Percentiles rank a stretch among this genome's conserved stretches.
phyloP scores from a whole-genome alignment of 331 rosid genomes.

The Arachis monticola region DNA sequence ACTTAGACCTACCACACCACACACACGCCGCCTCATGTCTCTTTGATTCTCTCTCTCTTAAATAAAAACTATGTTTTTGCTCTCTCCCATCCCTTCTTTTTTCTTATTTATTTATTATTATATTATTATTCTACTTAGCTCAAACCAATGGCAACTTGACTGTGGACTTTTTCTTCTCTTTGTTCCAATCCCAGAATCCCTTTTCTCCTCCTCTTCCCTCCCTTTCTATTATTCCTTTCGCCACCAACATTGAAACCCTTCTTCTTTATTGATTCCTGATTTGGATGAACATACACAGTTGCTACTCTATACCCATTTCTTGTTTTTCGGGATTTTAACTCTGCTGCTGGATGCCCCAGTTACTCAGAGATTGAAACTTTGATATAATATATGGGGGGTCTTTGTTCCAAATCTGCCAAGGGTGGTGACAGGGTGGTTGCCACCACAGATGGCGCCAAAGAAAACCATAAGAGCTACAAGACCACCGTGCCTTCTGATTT shows the following conservation, averaged over 20 bases:
- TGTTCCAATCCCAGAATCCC: conserved; percentile 18
- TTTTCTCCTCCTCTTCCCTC: not conserved
- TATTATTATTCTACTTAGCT: conserved; percentile 7
- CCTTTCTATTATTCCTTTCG: not conserved
- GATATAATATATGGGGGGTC: conserved; percentile 56
- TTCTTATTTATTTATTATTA: conserved; percentile 9
- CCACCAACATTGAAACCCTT: not conserved
- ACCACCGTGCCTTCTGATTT: conserved; percentile 35
- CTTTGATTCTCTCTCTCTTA: not conserved
- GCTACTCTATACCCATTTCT: not conserved
- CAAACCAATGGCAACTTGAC: conserved; percentile 21
- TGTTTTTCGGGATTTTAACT: not conserved
- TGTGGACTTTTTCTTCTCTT: conserved; percentile 46
- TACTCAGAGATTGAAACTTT: conserved; percentile 30
- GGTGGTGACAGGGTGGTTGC: conserved; percentile 43
- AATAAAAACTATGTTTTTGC: conserved; percentile 10
- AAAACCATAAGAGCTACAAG: conserved; percentile 28
- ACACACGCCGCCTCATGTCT: conserved; percentile 26
- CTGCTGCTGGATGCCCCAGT: conserved; percentile 11
- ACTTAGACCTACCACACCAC: conserved; percentile 16
- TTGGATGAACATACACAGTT: conserved; percentile 27
- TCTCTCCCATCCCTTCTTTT: conserved; percentile 4
- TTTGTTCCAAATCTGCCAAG: conserved; percentile 56
- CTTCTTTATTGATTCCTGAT: not conserved
- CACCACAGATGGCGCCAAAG: conserved; percentile 37